Evolutionary conservation across 108 stramenopile species (phyloP), one percentile per base, ranked within the genome.

Genomic region (Skeletonema costatum): DNA sequence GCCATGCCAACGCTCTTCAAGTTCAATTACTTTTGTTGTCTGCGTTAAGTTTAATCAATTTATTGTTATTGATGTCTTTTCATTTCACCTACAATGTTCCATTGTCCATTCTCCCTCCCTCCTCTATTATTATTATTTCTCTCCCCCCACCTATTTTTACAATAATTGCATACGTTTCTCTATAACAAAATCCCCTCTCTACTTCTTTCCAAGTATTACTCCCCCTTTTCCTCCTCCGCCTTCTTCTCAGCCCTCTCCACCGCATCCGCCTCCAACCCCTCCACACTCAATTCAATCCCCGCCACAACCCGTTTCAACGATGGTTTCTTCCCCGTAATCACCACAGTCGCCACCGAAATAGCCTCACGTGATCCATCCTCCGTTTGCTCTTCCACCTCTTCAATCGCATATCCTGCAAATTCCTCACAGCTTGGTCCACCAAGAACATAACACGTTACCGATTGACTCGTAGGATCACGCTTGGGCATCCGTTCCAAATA

Each of bases 321-420:
- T 14, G 83, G 85, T 17, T 71, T 77, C 64, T 83, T 80, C 30
- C 94, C 92, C 10, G 80, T 75, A 38, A 92, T 84, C 12, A 95
- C 90, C 17, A 95, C 89, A 2, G 91, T 80, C 5, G 94, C 94
- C 30, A 95, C 94, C 30, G 90, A 92, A 48, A 89, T 90, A 39
- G 90, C 90, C 68, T 84, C 87, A 51, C 68, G 83, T 42, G 84
- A 78, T 39, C 81, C 86, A 53, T 77, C 73, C 11, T 76, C 85
- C 60, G 62, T 71, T 42, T 74, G 80, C 56, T 87, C 87, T 60
- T 92, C 94, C 29, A 92, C 78, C 62, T 93, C 92, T 66, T 95
- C 94, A 80, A 95, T 95, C 12, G 92, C 91, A 81, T 87, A 95
- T 32, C 90, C 94, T 2, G 89, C 70, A 72, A 95, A 95, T 63